These are phyloP conservation scores for Blumeriella jaapii DNA, from an alignment of 2,329 filamentous ascomycete species.

Conservation along the genomic window DNA sequence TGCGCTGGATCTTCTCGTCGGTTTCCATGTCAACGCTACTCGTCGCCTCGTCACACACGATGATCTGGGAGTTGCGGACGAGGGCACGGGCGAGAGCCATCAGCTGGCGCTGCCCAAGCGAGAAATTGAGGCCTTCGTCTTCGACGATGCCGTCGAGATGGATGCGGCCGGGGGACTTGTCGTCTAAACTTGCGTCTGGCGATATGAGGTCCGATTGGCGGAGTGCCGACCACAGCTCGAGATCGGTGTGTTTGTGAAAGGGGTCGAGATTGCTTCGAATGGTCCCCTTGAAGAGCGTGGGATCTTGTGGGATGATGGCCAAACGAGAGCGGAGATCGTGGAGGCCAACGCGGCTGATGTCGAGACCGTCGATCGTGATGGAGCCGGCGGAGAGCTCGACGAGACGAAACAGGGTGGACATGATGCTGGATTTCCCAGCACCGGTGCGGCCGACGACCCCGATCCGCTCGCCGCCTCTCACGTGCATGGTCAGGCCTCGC, in stretches of 20 bases:
- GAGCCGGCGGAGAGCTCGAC: slow-evolving; percentile 51
- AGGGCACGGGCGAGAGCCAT: slow-evolving; percentile 90
- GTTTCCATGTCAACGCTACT: slow-evolving; percentile 92
- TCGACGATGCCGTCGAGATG: slow-evolving; percentile 78
- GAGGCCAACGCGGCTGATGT: slow-evolving; percentile 64
- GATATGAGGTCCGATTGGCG: slow-evolving; percentile 64
- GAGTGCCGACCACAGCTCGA: slow-evolving; percentile 67
- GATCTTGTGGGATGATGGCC: slow-evolving; percentile 76
- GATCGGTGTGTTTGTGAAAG: slow-evolving; percentile 65
- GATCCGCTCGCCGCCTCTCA: slow-evolving; percentile 65
- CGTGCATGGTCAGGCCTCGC: slow-evolving; percentile 57
- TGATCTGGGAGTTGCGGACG: slow-evolving; percentile 79
- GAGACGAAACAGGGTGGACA: slow-evolving; percentile 71
- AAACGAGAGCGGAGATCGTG: slow-evolving; percentile 65
- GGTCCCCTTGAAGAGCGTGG: slow-evolving; percentile 71
- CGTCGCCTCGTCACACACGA: slow-evolving; percentile 94
- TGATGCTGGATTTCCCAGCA: slow-evolving; percentile 74
- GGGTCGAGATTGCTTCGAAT: slow-evolving; percentile 72
- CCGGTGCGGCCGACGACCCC: slow-evolving; percentile 74
- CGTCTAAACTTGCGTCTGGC: slow-evolving; percentile 29
- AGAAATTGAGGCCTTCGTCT: slow-evolving; percentile 94
- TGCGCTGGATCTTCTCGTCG: slow-evolving; percentile 86
- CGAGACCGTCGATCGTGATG: slow-evolving; percentile 53
- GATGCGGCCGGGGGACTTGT: slow-evolving; percentile 44
- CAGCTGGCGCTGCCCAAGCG: slow-evolving; percentile 84